phyloP scores from a whole-genome alignment of 371 early-diverging fungal genomes.

The Mucor piriformis region DNA sequence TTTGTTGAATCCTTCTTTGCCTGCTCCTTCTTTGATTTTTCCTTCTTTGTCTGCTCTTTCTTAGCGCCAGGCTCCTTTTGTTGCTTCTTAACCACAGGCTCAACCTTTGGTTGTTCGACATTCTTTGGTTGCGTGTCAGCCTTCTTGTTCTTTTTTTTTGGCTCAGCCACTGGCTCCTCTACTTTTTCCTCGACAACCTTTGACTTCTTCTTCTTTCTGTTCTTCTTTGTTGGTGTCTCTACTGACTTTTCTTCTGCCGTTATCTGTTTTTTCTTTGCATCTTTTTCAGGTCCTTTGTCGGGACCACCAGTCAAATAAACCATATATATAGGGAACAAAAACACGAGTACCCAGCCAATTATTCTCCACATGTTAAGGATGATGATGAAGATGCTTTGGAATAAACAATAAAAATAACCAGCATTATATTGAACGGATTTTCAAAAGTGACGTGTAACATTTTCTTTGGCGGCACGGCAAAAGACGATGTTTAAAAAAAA shows the following conservation, averaged over 20 bases:
- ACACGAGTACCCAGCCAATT: slow-evolving; percentile 9
- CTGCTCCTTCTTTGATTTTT: background rate
- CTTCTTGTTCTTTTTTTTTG: slow-evolving; percentile 23
- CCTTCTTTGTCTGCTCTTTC: background rate
- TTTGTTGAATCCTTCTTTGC: slow-evolving; percentile 16
- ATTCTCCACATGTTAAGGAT: background rate
- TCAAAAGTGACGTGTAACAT: too few relatives aligned
- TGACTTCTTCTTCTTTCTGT: background rate
- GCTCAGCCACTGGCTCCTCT: too few relatives aligned
- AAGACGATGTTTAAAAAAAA: too few relatives aligned
- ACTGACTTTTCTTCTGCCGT: slow-evolving; percentile 18
- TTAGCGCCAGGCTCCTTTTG: background rate
- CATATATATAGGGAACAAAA: slow-evolving; percentile 13
- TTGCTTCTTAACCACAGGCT: background rate
- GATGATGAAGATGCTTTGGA: slow-evolving; percentile 7
- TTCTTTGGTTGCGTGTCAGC: background rate
- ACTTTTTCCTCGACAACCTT: slow-evolving; percentile 5
- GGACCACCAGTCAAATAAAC: slow-evolving; percentile 26
- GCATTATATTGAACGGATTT: too few relatives aligned
- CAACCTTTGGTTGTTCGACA: background rate
- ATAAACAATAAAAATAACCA: too few relatives aligned
- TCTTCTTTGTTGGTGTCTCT: background rate
- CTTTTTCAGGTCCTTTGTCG: slow-evolving; percentile 4
- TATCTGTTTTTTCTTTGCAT: slow-evolving; percentile 16
- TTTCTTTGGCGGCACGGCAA: too few relatives aligned